phyloP scores from a whole-genome alignment of 2,329 filamentous ascomycete genomes.

The Lasiodiplodia gonubiensis region DNA sequence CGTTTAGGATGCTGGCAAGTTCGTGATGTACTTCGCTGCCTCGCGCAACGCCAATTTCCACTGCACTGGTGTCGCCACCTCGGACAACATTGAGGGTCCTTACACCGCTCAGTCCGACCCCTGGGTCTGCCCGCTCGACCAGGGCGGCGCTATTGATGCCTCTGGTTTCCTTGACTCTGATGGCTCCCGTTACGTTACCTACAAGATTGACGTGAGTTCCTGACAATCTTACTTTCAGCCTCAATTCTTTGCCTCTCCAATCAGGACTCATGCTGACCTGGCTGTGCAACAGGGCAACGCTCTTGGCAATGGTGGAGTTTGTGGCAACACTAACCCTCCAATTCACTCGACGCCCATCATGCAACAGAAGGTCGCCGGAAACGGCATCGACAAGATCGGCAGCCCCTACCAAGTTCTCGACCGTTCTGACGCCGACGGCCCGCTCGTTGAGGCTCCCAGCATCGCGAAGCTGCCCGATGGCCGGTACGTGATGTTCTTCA shows the following conservation, averaged over 20 bases:
- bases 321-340: slow-evolving; percentile 53
- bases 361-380: slow-evolving; percentile 58
- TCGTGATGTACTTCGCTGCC: slow-evolving; percentile 66
- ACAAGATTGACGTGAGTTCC: slow-evolving; percentile 64
- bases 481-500: slow-evolving; percentile 67
- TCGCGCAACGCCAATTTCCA: slow-evolving; percentile 55
- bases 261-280: slow-evolving; percentile 55
- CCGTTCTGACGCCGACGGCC: slow-evolving; percentile 54
- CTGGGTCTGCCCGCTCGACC: slow-evolving; percentile 54
- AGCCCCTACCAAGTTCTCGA: slow-evolving; percentile 56
- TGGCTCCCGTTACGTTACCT: slow-evolving; percentile 64
- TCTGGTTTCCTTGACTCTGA: slow-evolving; percentile 63
- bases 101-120: slow-evolving; percentile 57
- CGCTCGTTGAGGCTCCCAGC: slow-evolving; percentile 67
- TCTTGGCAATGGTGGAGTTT: slow-evolving; percentile 53
- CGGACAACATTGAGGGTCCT: slow-evolving; percentile 57
- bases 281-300: slow-evolving; percentile 55
- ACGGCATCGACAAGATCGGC: slow-evolving; percentile 62
- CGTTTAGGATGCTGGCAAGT: slow-evolving; percentile 51
- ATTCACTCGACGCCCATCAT: slow-evolving; percentile 59
- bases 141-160: slow-evolving; percentile 69
- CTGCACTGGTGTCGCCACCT: slow-evolving; percentile 64
- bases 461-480: slow-evolving; percentile 55
- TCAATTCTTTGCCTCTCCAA: neutral
- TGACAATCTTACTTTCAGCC: neutral